A percentile compares a stretch with the other conserved stretches of the same genome.
These are phyloP conservation scores for Linnemannia elongata DNA, from an alignment of 192 early-diverging fungal genomes.

Conservation along the genomic window DNA sequence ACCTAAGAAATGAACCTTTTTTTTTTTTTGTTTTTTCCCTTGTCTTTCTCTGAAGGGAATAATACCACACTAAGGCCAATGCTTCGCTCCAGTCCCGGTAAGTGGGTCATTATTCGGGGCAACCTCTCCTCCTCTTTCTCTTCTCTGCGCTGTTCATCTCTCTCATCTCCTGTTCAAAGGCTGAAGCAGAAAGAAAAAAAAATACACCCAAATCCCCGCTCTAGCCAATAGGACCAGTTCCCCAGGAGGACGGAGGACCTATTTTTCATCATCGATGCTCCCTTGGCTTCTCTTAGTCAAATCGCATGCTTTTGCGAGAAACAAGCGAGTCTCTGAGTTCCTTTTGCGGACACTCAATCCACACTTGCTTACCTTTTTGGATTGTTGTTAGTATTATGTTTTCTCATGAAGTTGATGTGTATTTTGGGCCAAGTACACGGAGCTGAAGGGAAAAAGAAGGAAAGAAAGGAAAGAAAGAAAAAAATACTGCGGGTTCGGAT, in stretches of 20 bases:
- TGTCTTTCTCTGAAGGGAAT: not conserved
- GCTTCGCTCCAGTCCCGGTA: constrained; percentile 4
- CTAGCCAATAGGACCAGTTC: constrained; percentile 14
- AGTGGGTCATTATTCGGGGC: constrained; percentile 2
- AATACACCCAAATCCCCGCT: not conserved
- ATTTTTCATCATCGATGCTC: not conserved
- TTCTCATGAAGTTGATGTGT: too few species aligned
- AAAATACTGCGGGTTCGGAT: not conserved
- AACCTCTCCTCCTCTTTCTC: not conserved
- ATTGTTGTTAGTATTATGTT: not conserved
- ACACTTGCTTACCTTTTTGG: constrained; percentile 6
- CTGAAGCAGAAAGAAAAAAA: not conserved
- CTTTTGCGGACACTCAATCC: constrained; percentile 17
- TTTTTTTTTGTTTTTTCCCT: not conserved
- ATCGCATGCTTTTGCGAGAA: not conserved
- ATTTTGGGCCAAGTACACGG: constrained; percentile 1
- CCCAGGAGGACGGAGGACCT: not conserved
- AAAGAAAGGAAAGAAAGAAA: not conserved
- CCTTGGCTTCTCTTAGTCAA: not conserved
- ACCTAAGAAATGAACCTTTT: not conserved
- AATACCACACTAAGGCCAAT: not conserved
- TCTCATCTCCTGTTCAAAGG: not conserved
- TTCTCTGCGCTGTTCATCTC: not conserved
- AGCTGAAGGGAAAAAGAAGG: constrained; percentile 3
- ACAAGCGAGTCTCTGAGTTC: constrained; percentile 6